phyloP scores from a whole-genome alignment of 2,329 filamentous ascomycete species.

The Diaporthe sp. region DNA sequence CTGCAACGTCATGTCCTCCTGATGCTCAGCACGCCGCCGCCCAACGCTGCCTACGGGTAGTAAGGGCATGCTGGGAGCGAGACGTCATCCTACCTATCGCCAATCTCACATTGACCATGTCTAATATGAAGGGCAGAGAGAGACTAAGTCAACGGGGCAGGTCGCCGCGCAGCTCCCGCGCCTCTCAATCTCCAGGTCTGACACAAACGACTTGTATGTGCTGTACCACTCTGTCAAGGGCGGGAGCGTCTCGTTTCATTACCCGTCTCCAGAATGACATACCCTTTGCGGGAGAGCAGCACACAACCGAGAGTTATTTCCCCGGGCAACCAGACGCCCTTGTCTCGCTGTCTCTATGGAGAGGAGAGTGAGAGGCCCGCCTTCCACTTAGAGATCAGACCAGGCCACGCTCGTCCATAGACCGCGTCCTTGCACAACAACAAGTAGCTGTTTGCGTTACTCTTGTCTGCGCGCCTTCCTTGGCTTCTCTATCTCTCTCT shows the following conservation, averaged over 20 bases:
- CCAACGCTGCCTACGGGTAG: neutral
- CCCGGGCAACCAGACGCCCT: slow-evolving; percentile 27
- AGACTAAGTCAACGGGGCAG: slow-evolving; percentile 3
- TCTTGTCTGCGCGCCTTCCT: slow-evolving; percentile 20
- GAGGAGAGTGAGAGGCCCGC: neutral
- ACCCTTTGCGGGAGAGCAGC: slow-evolving; percentile 9
- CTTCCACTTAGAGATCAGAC: slow-evolving; percentile 19
- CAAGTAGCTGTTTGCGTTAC: slow-evolving; percentile 24
- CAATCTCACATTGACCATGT: slow-evolving; percentile 29
- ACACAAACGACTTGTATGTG: neutral
- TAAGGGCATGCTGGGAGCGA: slow-evolving; percentile 3
- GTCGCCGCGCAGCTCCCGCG: slow-evolving; percentile 9
- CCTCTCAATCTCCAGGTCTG: slow-evolving; percentile 30
- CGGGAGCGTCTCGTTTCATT: slow-evolving; percentile 32
- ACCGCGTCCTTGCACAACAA: slow-evolving; percentile 29
- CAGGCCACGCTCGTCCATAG: slow-evolving; percentile 9
- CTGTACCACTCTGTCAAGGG: slow-evolving; percentile 17
- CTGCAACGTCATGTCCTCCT: slow-evolving; percentile 35
- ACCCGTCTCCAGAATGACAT: neutral
- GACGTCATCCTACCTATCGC: slow-evolving; percentile 22
- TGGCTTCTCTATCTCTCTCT: neutral
- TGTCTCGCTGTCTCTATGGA: neutral
- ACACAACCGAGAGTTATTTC: slow-evolving; percentile 29
- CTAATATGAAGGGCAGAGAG: slow-evolving; percentile 11
- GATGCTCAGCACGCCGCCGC: slow-evolving; percentile 10